phyloP scores from a whole-genome alignment of 306 rosid species.

The Cicer yamashitae region DNA sequence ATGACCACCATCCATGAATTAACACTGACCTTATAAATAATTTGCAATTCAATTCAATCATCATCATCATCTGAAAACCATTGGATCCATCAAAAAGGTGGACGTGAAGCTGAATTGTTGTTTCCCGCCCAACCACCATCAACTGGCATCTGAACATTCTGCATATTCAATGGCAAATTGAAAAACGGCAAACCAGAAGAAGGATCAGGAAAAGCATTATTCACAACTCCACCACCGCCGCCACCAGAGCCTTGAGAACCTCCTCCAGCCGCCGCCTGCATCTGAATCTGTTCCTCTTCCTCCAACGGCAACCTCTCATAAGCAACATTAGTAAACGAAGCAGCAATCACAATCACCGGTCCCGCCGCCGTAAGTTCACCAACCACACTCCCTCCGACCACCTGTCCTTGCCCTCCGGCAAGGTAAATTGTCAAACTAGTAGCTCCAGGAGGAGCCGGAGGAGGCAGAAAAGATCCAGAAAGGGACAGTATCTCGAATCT shows the following conservation, averaged over 20 bases:
- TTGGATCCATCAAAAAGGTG: conserved; percentile 50
- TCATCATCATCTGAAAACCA: not conserved
- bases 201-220: conserved; percentile 72
- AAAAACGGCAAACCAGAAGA: conserved; percentile 91
- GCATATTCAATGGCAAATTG: conserved; percentile 91
- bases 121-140: conserved; percentile 64
- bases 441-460: conserved; percentile 96
- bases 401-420: conserved; percentile 95
- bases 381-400: conserved; percentile 87
- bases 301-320: conserved; percentile 88
- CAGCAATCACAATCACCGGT: conserved; percentile 86
- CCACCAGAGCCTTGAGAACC: conserved; percentile 54
- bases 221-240: conserved; percentile 38
- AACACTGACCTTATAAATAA: conserved; percentile 61
- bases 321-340: conserved; percentile 92
- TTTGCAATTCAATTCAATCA: not conserved
- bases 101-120: conserved; percentile 49
- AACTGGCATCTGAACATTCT: conserved; percentile 78
- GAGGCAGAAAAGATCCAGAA: conserved; percentile 88
- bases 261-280: conserved; percentile 45
- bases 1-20: conserved; percentile 30
- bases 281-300: conserved; percentile 67
- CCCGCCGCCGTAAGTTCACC: conserved; percentile 89
- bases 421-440: conserved; percentile 79
- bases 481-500: conserved; percentile 90